phyloP scores from a whole-genome alignment of 1,284 basidiomycete species.

The Pascua sp. region DNA sequence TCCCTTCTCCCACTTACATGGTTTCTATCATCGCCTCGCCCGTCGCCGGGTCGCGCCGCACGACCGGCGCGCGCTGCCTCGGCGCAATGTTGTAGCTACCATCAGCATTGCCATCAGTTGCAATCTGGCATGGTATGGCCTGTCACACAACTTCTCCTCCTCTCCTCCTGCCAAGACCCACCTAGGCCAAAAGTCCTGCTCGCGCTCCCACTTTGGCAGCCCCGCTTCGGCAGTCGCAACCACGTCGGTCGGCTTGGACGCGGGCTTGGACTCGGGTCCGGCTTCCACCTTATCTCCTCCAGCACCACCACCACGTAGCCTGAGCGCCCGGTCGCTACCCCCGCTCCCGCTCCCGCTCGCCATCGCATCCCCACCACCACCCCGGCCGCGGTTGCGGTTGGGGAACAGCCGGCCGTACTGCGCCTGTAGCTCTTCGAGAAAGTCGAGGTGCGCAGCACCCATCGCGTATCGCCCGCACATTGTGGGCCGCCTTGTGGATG shows the following conservation, averaged over 20 bases:
- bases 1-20: conserved; percentile 27
- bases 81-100: conserved; percentile 46
- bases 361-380: conserved; percentile 2
- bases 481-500: not conserved
- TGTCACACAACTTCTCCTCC: not conserved
- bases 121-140: not conserved
- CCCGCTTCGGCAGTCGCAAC: conserved; percentile 20
- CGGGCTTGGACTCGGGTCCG: not conserved
- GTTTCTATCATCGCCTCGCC: conserved; percentile 43
- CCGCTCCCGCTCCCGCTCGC: not conserved
- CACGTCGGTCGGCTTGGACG: not conserved
- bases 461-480: conserved; percentile 46
- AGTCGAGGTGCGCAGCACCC: conserved; percentile 27
- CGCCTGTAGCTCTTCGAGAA: conserved; percentile 14
- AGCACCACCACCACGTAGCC: conserved; percentile 13
- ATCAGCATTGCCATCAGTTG: conserved; percentile 4
- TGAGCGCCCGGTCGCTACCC: conserved; percentile 4
- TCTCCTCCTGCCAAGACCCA: conserved; percentile 7
- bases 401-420: conserved; percentile 18
- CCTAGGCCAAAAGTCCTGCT: conserved; percentile 36
- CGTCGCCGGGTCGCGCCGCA: conserved; percentile 53
- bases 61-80: conserved; percentile 36
- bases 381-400: not conserved
- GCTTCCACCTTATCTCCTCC: conserved; percentile 2
- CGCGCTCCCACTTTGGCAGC: conserved; percentile 32